Evolutionary conservation across 2,329 filamentous ascomycete species (phyloP).

Genomic region (Colletotrichum graminicola): DNA sequence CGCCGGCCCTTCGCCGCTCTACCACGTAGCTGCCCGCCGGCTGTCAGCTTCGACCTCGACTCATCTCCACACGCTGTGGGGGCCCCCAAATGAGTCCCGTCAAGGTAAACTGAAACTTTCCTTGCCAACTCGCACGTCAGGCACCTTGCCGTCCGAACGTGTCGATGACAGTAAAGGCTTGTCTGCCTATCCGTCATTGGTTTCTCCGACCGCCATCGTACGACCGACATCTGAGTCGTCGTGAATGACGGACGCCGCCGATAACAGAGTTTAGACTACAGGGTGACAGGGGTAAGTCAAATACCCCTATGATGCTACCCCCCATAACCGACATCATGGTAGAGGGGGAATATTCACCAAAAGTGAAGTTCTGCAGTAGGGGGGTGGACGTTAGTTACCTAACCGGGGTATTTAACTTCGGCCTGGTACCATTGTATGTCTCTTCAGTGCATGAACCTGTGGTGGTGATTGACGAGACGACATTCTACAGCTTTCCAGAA

Average conservation of each 20-base stretch:
- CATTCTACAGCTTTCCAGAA: neutral
- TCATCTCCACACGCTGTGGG: conserved; percentile 26
- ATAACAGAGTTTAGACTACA: conserved; percentile 36
- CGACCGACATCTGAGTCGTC: conserved; percentile 35
- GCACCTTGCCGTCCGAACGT: neutral
- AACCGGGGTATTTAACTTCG: too few species aligned
- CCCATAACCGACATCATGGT: too few species aligned
- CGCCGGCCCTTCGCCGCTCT: conserved; percentile 14
- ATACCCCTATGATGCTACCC: too few species aligned
- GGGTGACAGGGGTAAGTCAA: too few species aligned
- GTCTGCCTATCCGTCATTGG: neutral
- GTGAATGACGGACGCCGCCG: conserved; percentile 14
- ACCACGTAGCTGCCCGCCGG: neutral
- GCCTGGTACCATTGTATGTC: too few species aligned
- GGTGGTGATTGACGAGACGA: neutral
- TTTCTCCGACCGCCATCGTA: conserved; percentile 13
- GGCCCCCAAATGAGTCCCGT: conserved; percentile 32
- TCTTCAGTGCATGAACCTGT: conserved; percentile 13
- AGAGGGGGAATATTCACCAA: too few species aligned
- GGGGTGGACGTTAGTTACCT: too few species aligned
- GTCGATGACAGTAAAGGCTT: conserved; percentile 13
- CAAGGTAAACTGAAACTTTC: conserved; percentile 10
- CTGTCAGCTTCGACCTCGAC: conserved; percentile 18
- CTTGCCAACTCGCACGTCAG: conserved; percentile 16
- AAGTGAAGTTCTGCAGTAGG: too few species aligned